A percentile compares a stretch with the other conserved stretches of the same genome.
Evolutionary conservation across 208 protist genomes (phyloP).

Genomic region (Endotrypanum monterogeii): DNA sequence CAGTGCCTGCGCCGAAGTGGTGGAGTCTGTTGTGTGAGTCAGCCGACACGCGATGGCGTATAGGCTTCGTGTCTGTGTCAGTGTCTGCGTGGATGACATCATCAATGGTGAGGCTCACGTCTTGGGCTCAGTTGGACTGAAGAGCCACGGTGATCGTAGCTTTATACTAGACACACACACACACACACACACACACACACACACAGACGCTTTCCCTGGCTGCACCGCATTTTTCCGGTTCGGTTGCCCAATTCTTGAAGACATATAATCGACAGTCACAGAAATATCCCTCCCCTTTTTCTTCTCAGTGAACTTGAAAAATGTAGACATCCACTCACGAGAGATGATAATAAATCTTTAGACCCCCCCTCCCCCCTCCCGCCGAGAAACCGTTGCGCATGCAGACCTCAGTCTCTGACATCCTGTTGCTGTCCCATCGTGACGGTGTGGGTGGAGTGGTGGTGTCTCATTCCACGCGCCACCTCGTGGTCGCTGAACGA

Average conservation of each 20-base stretch:
- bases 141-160: too few species aligned
- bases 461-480: too few species aligned
- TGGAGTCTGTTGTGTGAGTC: not conserved
- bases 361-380: too few species aligned
- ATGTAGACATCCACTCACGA: too few species aligned
- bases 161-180: too few species aligned
- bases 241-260: not conserved
- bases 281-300: too few species aligned
- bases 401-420: too few species aligned
- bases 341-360: too few species aligned
- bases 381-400: too few species aligned
- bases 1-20: conserved; percentile 15
- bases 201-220: not conserved
- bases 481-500: not conserved
- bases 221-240: not conserved
- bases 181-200: not conserved
- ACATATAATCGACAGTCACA: not conserved
- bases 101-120: not conserved
- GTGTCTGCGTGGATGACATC: not conserved
- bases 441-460: not conserved
- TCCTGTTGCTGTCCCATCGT: not conserved
- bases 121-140: not conserved
- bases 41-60: not conserved
- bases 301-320: too few species aligned
- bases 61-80: not conserved